Conservation (phyloP, 371 early-diverging fungal genomes). For the Lichtheimia hyalospora region DNA sequence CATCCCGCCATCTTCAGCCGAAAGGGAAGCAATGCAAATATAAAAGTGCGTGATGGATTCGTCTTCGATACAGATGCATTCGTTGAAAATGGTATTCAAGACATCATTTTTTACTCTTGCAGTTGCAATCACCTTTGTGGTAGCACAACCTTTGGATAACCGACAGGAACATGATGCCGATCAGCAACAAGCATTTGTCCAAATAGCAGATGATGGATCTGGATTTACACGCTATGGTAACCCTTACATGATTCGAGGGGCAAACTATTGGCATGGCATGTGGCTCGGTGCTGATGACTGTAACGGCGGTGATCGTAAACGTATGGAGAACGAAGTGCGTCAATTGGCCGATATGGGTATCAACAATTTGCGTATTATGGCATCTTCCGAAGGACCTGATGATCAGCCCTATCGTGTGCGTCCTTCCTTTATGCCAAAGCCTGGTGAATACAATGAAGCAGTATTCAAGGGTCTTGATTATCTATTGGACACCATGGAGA, state of each 20-base stretch:
- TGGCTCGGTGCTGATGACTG: conserved; percentile 49
- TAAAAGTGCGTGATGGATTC: no score
- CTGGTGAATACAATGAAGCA: conserved; percentile 53
- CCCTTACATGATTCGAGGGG: conserved; percentile 43
- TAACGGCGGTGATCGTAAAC: conserved; percentile 47
- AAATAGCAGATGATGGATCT: conserved; percentile 17
- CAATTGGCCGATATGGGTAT: conserved; percentile 44
- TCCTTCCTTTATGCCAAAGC: conserved; percentile 56
- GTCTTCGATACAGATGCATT: no score
- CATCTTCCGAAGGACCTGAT: conserved; percentile 64
- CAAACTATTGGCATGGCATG: conserved; percentile 78
- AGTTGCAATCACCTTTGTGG: background rate
- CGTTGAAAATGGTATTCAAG: no score
- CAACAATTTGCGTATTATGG: conserved; percentile 69
- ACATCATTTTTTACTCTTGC: background rate
- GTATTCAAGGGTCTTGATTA: conserved; percentile 56
- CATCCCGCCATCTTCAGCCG: no score
- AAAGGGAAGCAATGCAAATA: no score
- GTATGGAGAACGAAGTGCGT: conserved; percentile 51
- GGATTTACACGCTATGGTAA: conserved; percentile 27
- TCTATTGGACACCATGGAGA: conserved; percentile 46
- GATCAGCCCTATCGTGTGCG: conserved; percentile 58
- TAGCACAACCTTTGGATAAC: background rate
- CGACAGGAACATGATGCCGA: background rate
- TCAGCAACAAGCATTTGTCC: conserved; percentile 18